These are phyloP conservation scores for Sugiyamaella pinicola DNA, from an alignment of 1,139 yeast genomes.

Conservation along the genomic window DNA sequence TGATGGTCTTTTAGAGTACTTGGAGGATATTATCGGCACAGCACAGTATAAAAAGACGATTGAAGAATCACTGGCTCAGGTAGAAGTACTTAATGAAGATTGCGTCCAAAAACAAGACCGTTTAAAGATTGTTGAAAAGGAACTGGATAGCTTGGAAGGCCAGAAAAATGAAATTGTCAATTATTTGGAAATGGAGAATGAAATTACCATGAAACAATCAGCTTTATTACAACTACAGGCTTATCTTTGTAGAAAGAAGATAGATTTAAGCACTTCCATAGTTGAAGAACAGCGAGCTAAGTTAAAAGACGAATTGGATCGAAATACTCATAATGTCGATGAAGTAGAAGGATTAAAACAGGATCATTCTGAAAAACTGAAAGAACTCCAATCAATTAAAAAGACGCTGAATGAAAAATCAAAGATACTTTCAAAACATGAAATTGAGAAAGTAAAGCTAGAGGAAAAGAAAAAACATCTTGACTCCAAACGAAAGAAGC, in stretches of 20 bases:
- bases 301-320: slow-evolving; percentile 52
- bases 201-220: slow-evolving; percentile 56
- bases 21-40: slow-evolving; percentile 97
- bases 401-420: slow-evolving; percentile 33
- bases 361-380: slow-evolving; percentile 47
- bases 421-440: slow-evolving; percentile 38
- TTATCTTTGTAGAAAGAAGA: slow-evolving; percentile 46
- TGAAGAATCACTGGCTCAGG: slow-evolving; percentile 60
- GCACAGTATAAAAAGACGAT: slow-evolving; percentile 76
- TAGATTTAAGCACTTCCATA: slow-evolving; percentile 44
- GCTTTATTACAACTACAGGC: slow-evolving; percentile 60
- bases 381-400: slow-evolving; percentile 34
- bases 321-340: slow-evolving; percentile 47
- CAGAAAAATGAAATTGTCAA: slow-evolving; percentile 70
- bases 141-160: slow-evolving; percentile 67
- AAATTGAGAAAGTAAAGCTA: slow-evolving; percentile 58
- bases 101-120: slow-evolving; percentile 82
- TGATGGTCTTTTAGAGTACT: slow-evolving; percentile 89
- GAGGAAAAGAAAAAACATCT: slow-evolving; percentile 75
- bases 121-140: slow-evolving; percentile 77
- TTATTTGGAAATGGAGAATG: slow-evolving; percentile 67
- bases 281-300: slow-evolving; percentile 50
- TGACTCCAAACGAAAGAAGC: slow-evolving; percentile 60
- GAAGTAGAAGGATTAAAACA: slow-evolving; percentile 44
- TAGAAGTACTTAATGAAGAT: slow-evolving; percentile 72